phyloP scores from a whole-genome alignment of 345 rosid species.

The Arabidopsis thaliana region DNA sequence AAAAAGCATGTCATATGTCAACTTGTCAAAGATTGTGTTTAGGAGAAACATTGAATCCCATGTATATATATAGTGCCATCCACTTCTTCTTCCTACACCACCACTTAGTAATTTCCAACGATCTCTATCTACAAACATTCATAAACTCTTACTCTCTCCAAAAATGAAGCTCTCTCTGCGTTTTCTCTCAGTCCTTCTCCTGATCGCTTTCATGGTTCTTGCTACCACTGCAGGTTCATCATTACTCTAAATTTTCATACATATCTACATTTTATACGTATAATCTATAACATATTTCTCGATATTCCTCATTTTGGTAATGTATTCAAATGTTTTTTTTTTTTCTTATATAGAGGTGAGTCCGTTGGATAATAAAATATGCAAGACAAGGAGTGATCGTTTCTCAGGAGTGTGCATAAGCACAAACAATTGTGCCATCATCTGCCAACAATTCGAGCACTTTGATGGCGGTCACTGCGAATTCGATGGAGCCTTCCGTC shows the following conservation, averaged over 20 bases:
- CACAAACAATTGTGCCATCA: background rate
- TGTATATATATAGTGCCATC: background rate
- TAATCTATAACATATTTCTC: no score
- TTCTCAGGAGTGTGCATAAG: background rate
- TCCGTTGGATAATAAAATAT: background rate
- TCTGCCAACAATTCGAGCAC: background rate
- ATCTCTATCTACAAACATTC: no score
- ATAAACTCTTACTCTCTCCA: background rate
- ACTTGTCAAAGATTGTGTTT: no score
- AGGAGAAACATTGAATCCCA: no score
- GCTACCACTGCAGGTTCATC: background rate
- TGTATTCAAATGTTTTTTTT: background rate
- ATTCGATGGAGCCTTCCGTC: background rate
- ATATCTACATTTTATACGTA: no score
- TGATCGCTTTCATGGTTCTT: background rate
- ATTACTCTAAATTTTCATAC: background rate
- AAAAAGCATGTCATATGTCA: background rate
- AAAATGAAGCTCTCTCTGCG: background rate
- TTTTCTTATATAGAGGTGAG: background rate
- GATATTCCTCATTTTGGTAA: no score
- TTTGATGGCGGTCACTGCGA: background rate
- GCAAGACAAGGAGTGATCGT: background rate
- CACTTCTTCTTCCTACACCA: background rate
- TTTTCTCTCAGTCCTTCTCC: background rate
- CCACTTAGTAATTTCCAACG: background rate